Evolutionary conservation across 495 filamentous ascomycete species (phyloP).

Genomic region (Cercophora sp.): DNA sequence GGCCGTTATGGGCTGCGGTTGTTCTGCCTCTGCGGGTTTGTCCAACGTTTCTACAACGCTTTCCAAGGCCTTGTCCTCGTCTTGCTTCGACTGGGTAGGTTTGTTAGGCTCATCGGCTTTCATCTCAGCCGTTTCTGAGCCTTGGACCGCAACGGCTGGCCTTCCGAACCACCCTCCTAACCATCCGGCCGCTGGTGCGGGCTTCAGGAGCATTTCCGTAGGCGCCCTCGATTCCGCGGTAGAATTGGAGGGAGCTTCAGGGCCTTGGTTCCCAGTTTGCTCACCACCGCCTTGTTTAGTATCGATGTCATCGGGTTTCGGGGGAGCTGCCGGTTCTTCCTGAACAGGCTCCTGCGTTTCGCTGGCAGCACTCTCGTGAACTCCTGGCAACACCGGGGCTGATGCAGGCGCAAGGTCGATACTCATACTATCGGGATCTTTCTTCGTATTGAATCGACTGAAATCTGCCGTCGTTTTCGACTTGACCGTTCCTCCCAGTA

Average conservation of each 20-base stretch:
- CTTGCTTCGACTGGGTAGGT: slow-evolving; percentile 17
- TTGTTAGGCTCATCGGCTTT: background rate
- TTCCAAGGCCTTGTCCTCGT: too few species aligned
- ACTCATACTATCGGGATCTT: slow-evolving; percentile 25
- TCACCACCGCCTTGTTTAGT: background rate
- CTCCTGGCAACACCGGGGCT: slow-evolving; percentile 25
- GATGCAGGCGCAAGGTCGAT: slow-evolving; percentile 23
- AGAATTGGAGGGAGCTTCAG: slow-evolving; percentile 5
- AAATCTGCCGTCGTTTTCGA: slow-evolving; percentile 39
- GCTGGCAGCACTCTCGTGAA: slow-evolving; percentile 5
- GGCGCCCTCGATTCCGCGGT: background rate
- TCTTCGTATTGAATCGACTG: slow-evolving; percentile 44
- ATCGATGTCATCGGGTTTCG: background rate
- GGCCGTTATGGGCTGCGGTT: slow-evolving; percentile 18
- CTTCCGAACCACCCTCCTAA: slow-evolving; percentile 53
- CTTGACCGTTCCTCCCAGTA: slow-evolving; percentile 52
- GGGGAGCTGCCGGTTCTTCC: background rate
- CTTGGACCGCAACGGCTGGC: slow-evolving; percentile 12
- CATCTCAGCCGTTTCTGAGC: slow-evolving; percentile 15
- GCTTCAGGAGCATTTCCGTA: slow-evolving; percentile 23
- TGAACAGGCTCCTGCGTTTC: background rate
- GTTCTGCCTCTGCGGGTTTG: slow-evolving; percentile 17
- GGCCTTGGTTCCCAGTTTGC: background rate
- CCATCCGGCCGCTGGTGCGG: slow-evolving; percentile 48
- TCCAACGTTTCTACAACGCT: too few species aligned